These are phyloP conservation scores for Penicillium decumbens DNA, from an alignment of 2,329 filamentous ascomycete genomes.

Conservation along the genomic window DNA sequence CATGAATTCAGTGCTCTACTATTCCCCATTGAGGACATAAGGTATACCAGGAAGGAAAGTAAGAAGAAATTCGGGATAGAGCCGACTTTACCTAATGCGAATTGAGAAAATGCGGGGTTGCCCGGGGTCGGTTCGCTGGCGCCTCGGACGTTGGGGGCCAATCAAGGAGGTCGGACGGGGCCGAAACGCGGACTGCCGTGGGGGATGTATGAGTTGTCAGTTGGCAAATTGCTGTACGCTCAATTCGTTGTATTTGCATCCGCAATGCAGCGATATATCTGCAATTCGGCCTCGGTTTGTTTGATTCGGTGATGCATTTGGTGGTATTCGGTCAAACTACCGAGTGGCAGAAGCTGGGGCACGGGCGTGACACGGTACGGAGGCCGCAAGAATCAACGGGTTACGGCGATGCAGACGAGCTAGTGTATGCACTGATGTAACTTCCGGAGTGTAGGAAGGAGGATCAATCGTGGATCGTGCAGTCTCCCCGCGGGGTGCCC, in stretches of 20 bases:
- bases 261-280: neutral
- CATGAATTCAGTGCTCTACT: too few relatives aligned
- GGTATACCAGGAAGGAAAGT: neutral
- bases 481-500: constrained; percentile 26
- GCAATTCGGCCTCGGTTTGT: constrained; percentile 10
- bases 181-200: constrained; percentile 14
- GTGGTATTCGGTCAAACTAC: neutral
- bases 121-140: constrained; percentile 22
- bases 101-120: constrained; percentile 24
- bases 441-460: constrained; percentile 15
- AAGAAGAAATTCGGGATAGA: constrained; percentile 5
- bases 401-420: neutral
- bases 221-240: neutral
- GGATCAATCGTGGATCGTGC: constrained; percentile 20
- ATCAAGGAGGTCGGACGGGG: constrained; percentile 18
- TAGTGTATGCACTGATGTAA: constrained; percentile 10
- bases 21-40: too few relatives aligned
- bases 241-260: too few relatives aligned
- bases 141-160: constrained; percentile 20
- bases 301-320: neutral
- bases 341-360: neutral
- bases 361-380: constrained; percentile 3
- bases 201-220: constrained; percentile 15
- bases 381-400: neutral
- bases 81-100: constrained; percentile 22